phyloP scores from a whole-genome alignment of 164 flowering plant species.

The Taxillus chinensis region DNA sequence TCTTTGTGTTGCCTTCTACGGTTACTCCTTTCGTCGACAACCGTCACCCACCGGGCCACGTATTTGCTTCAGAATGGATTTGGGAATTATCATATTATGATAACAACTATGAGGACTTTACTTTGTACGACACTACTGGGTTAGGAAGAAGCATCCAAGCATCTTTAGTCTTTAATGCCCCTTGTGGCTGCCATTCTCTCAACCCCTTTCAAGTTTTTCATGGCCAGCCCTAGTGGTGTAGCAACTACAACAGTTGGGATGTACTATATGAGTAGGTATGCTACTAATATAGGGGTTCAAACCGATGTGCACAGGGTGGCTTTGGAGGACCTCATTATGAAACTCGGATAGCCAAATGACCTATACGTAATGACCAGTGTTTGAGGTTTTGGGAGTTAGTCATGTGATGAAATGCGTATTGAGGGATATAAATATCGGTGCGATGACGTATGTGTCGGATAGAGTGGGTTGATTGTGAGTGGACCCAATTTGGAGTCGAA shows the following conservation, averaged over 20 bases:
- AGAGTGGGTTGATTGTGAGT: too few species aligned
- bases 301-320: conserved; percentile 82
- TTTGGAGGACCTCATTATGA: conserved; percentile 79
- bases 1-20: too few species aligned
- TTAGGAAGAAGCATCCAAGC: conserved; percentile 93
- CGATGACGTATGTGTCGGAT: too few species aligned
- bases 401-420: too few species aligned
- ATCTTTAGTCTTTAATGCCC: conserved; percentile 76
- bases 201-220: conserved; percentile 67
- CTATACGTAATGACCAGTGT: too few species aligned
- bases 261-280: conserved; percentile 88
- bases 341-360: conserved; percentile 39
- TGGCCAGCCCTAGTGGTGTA: conserved; percentile 74
- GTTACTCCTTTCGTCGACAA: too few species aligned
- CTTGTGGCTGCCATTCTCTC: conserved; percentile 90
- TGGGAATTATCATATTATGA: conserved; percentile 81
- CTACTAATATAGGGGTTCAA: conserved; percentile 87
- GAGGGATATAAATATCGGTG: too few species aligned
- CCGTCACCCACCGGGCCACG: conserved; percentile 86
- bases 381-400: too few species aligned
- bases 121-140: conserved; percentile 62
- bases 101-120: conserved; percentile 96
- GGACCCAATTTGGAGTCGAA: too few species aligned
- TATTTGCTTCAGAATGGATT: conserved; percentile 90
- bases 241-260: conserved; percentile 86